Conservation (phyloP, 2,329 filamentous ascomycete genomes). For the Stagonosporopsis tanaceti region DNA sequence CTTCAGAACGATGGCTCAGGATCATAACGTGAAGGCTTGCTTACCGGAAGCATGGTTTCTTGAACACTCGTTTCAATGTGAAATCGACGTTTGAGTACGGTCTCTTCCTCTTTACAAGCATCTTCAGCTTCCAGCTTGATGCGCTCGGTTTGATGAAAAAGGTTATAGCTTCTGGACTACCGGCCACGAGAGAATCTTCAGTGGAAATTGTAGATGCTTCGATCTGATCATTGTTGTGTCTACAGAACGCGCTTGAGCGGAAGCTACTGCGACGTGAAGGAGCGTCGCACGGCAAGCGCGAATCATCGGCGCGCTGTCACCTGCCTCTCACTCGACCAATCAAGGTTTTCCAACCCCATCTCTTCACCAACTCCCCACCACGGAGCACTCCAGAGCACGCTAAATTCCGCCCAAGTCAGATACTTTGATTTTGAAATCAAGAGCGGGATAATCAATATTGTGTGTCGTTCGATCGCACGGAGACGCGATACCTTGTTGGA, state of each 20-base stretch:
- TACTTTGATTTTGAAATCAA: background rate
- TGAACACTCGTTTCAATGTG: conserved; percentile 76
- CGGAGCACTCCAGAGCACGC: background rate
- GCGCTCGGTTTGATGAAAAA: background rate
- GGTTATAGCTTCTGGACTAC: background rate
- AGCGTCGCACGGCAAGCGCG: conserved; percentile 18
- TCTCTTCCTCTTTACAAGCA: conserved; percentile 43
- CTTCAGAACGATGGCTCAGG: conserved; percentile 7
- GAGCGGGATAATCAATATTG: background rate
- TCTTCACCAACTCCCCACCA: background rate
- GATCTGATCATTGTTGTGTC: conserved; percentile 8
- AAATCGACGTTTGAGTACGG: conserved; percentile 70
- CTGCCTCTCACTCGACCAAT: conserved; percentile 18
- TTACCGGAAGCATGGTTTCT: conserved; percentile 76
- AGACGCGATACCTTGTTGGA: background rate
- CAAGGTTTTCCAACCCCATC: conserved; percentile 9
- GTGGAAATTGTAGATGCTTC: background rate
- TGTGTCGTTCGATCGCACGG: background rate
- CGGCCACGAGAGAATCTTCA: background rate
- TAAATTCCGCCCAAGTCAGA: background rate
- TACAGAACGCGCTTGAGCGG: background rate
- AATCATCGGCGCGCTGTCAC: conserved; percentile 28
- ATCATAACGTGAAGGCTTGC: conserved; percentile 3
- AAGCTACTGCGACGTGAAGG: conserved; percentile 7
- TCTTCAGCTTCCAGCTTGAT: conserved; percentile 16